Conservation (phyloP, 345 rosid genomes). For the Syzygium aqueum region DNA sequence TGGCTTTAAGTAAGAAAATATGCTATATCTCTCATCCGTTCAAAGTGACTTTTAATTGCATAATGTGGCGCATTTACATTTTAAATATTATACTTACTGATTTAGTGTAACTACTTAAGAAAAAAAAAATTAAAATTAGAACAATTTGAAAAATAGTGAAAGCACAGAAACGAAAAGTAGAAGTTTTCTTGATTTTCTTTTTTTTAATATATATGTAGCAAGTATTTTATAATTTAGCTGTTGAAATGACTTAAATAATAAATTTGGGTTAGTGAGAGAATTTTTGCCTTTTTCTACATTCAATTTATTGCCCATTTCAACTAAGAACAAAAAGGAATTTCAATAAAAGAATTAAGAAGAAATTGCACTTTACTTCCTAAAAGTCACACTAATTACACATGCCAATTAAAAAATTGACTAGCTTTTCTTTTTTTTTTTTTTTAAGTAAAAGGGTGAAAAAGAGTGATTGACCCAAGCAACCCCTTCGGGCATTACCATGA, state of each 20-base stretch:
- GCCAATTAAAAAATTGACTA: neutral
- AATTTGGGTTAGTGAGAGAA: neutral
- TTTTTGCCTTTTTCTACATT: neutral
- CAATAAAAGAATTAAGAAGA: neutral
- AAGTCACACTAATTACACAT: neutral
- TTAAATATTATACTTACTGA: too few relatives aligned
- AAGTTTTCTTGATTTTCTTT: too few relatives aligned
- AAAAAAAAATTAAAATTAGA: too few relatives aligned
- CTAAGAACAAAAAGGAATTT: neutral
- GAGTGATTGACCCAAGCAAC: neutral
- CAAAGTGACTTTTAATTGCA: neutral
- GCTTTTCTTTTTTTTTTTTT: neutral
- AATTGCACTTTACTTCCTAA: neutral
- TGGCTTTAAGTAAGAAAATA: neutral
- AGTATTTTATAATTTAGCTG: too few relatives aligned
- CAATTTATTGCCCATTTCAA: neutral
- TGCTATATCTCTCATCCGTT: neutral
- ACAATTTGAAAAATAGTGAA: too few relatives aligned
- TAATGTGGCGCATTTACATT: too few relatives aligned
- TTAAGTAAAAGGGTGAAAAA: neutral
- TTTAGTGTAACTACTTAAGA: too few relatives aligned
- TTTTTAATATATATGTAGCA: too few relatives aligned
- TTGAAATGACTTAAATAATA: neutral
- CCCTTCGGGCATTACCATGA: neutral
- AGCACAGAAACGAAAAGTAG: too few relatives aligned